phyloP scores from a whole-genome alignment of 148 eudicot genomes.

The Spergularia bocconei region DNA sequence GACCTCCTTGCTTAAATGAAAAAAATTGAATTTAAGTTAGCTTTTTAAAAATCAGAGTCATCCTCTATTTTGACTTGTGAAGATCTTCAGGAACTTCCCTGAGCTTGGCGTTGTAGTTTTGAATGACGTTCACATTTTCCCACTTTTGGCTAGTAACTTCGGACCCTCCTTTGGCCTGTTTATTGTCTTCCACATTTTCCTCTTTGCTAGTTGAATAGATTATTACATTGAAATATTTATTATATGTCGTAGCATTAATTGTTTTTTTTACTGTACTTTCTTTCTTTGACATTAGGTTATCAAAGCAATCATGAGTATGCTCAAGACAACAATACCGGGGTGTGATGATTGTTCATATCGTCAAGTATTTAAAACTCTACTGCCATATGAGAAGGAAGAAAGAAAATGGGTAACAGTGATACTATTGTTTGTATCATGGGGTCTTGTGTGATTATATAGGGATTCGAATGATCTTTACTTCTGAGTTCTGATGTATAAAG shows the following conservation, averaged over 20 bases:
- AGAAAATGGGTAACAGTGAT: slow-evolving; percentile 51
- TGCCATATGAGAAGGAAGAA: slow-evolving; percentile 84
- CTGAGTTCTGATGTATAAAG: background rate
- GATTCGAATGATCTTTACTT: background rate
- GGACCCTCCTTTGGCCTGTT: background rate
- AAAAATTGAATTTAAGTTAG: background rate
- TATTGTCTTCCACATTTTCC: background rate
- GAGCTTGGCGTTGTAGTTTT: background rate
- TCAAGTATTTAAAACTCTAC: slow-evolving; percentile 74
- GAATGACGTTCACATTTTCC: background rate
- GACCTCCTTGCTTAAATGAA: background rate
- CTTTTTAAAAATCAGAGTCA: background rate
- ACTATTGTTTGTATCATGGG: background rate
- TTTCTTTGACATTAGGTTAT: slow-evolving; percentile 51
- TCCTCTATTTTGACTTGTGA: background rate
- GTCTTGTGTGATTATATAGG: background rate
- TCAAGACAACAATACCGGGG: slow-evolving; percentile 68
- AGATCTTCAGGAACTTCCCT: background rate
- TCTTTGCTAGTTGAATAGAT: background rate
- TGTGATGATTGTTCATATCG: slow-evolving; percentile 84
- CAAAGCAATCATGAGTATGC: slow-evolving; percentile 71
- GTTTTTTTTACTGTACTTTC: background rate
- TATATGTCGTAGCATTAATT: background rate
- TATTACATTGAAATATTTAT: background rate
- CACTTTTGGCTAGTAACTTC: too few relatives aligned